phyloP scores from a whole-genome alignment of 1,284 basidiomycete genomes.

The Abortiporus biennis region DNA sequence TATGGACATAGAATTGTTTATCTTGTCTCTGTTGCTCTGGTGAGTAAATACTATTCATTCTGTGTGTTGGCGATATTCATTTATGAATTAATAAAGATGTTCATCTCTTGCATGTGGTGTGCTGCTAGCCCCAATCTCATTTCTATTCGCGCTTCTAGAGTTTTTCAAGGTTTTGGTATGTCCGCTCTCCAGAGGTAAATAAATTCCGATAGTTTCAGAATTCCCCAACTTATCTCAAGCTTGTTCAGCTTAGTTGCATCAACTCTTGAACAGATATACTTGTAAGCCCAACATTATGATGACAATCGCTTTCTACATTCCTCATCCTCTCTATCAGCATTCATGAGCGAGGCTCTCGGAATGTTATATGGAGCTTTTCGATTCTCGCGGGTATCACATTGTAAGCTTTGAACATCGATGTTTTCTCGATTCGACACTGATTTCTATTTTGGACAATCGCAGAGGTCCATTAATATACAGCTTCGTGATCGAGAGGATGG shows the following conservation, averaged over 20 bases:
- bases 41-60: conserved; percentile 16
- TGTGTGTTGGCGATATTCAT: neutral
- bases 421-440: conserved; percentile 2
- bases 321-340: conserved; percentile 20
- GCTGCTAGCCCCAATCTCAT: conserved; percentile 33
- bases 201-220: neutral
- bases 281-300: conserved; percentile 19
- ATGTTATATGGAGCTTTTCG: conserved; percentile 36
- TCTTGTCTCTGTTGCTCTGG: conserved; percentile 31
- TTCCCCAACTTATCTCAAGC: neutral
- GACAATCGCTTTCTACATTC: neutral
- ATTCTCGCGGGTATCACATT: conserved; percentile 37
- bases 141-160: conserved; percentile 34
- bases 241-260: conserved; percentile 32
- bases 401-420: conserved; percentile 19
- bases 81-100: conserved; percentile 27
- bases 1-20: conserved; percentile 40
- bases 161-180: conserved; percentile 41
- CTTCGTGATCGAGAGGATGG: conserved; percentile 35
- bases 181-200: conserved; percentile 34
- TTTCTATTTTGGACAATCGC: neutral
- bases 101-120: conserved; percentile 39
- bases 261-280: conserved; percentile 38
- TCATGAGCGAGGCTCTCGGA: conserved; percentile 35
- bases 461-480: conserved; percentile 34